Conservation (phyloP, 2,329 filamentous ascomycete genomes). For the Pleurostoma richardsiae region DNA sequence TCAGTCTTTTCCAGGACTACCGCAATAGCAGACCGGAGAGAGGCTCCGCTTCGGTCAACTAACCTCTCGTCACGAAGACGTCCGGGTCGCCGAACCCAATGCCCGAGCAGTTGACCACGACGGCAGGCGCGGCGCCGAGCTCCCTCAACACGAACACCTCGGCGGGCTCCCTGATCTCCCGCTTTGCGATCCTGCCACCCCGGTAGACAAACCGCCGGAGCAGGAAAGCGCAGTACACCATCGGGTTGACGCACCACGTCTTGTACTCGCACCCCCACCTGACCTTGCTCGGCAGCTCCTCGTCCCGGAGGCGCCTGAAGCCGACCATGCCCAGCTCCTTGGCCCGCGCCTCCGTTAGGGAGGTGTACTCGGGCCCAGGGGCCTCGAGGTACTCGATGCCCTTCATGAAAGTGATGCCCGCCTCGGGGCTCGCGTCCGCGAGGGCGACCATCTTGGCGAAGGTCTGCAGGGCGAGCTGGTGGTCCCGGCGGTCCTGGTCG, state of each 20-base stretch:
- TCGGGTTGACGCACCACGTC: slow-evolving; percentile 50
- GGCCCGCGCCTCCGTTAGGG: slow-evolving; percentile 24
- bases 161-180: slow-evolving; percentile 26
- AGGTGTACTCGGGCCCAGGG: slow-evolving; percentile 31
- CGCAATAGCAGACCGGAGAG: too few relatives aligned
- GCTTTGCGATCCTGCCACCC: slow-evolving; percentile 27
- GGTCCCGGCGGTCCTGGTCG: slow-evolving; percentile 27
- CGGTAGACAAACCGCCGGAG: slow-evolving; percentile 32
- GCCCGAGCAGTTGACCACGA: slow-evolving; percentile 40
- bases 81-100: slow-evolving; percentile 33
- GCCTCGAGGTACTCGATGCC: slow-evolving; percentile 49
- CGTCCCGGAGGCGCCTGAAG: slow-evolving; percentile 27
- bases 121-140: slow-evolving; percentile 18
- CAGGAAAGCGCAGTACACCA: slow-evolving; percentile 45
- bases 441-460: slow-evolving; percentile 34
- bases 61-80: slow-evolving; percentile 37
- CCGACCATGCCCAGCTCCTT: slow-evolving; percentile 24
- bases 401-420: slow-evolving; percentile 41
- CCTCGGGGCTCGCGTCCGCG: slow-evolving; percentile 22
- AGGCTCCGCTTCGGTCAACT: slow-evolving; percentile 1
- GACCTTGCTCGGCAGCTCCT: slow-evolving; percentile 35
- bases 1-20: not conserved
- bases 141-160: slow-evolving; percentile 31
- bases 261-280: slow-evolving; percentile 44
- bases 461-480: slow-evolving; percentile 34